Evolutionary conservation across 2,329 filamentous ascomycete genomes (phyloP), one percentile per base, ranked within the genome.

Genomic region (Aspergillus viridinutans): DNA sequence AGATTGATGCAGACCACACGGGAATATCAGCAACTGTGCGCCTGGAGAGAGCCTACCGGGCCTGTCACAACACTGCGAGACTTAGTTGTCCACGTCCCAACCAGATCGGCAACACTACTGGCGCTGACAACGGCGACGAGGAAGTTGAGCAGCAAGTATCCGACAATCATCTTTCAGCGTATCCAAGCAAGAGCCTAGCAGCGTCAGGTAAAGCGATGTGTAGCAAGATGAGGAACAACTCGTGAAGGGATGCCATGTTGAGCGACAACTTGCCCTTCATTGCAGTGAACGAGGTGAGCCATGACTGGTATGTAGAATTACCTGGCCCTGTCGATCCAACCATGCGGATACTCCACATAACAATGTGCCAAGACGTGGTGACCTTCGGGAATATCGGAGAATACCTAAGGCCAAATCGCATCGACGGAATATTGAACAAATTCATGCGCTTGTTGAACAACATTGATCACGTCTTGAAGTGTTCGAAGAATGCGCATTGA

Each of bases 41-140:
- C 32, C 32, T 17, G 51, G 32, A 49, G 26, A 45, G 52, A 53
- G 61, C 78, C 57, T 83, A 89, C 87, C 54, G 86, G 83, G 48
- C 88, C 87, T 8, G 87, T 90, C 48, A 89, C 68, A 43, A 88
- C 88, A 59, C 84, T 83, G 68, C 82, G 84, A 26, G 85, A 87
- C 72, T 90, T 90, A 49, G 85, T 87, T 17, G 83, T 82, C 87
- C 87, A 90, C 57, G 87, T 90, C 57, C 87, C 87, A n/a, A 85
- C 80, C 32, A 90, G 74, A 53, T 81, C 75, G 32, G 77, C 69
- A 60, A 81, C 76, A 70, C 64, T 68, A 28, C 72, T 73, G 32
- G 78, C 74, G 52, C 74, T 72, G 50, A 73, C 68, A 57, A 72
- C 69, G 47, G 72, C 67, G 51, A 61, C 60, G 40, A 80, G 66